phyloP scores from a whole-genome alignment of 352 stramenopile species.

The Pythium myriotylum region DNA sequence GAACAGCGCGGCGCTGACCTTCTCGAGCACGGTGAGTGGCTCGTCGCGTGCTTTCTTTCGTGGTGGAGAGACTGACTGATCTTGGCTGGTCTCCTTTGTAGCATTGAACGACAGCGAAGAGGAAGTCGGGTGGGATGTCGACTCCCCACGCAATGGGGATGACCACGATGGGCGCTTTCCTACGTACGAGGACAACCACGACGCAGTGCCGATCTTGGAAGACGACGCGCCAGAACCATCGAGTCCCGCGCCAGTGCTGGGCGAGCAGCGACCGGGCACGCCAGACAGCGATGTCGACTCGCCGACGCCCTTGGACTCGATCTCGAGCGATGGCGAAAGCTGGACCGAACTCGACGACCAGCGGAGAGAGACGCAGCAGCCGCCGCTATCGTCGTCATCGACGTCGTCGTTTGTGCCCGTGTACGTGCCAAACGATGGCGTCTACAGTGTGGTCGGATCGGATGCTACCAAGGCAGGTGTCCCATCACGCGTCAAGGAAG shows the following conservation, averaged over 20 bases:
- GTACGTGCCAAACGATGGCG: constrained; percentile 6
- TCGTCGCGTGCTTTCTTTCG: neutral
- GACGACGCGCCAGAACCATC: constrained; percentile 6
- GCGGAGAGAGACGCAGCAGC: constrained; percentile 40
- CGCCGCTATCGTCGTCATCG: constrained; percentile 47
- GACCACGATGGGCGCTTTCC: constrained; percentile 40
- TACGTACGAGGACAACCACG: constrained; percentile 36
- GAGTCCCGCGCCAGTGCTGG: constrained; percentile 6
- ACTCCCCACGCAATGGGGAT: constrained; percentile 43
- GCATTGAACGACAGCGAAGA: constrained; percentile 68
- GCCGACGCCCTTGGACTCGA: constrained; percentile 22
- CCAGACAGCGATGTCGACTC: constrained; percentile 13
- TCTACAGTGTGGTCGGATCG: constrained; percentile 5
- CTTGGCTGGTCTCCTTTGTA: no score
- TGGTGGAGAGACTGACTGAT: neutral
- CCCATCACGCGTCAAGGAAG: constrained; percentile 20
- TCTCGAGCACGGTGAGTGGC: constrained; percentile 58
- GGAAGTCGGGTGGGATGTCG: constrained; percentile 68
- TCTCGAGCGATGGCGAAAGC: constrained; percentile 60
- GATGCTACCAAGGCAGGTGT: neutral
- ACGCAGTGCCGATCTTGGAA: constrained; percentile 8
- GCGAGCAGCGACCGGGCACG: constrained; percentile 6
- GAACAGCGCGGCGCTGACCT: constrained; percentile 65
- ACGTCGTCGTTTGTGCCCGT: constrained; percentile 38
- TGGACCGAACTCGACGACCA: constrained; percentile 71